Conservation (phyloP, 345 rosid genomes). For the Citrus sinensis region DNA sequence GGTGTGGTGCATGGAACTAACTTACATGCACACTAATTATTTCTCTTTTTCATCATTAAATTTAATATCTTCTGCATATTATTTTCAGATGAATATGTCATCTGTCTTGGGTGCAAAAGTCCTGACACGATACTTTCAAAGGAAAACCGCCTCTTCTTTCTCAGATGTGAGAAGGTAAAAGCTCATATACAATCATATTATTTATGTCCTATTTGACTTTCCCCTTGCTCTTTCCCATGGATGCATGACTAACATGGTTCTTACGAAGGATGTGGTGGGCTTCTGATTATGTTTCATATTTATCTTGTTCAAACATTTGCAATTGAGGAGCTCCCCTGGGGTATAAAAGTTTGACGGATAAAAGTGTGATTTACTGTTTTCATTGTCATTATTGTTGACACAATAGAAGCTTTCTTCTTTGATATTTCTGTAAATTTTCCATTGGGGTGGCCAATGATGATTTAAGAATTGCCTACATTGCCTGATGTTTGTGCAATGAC, state of each 20-base stretch:
- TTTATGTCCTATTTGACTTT: too few species aligned
- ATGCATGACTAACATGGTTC: not conserved
- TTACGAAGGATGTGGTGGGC: not conserved
- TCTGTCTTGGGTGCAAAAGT: conserved; percentile 64
- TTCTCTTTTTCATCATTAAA: not conserved
- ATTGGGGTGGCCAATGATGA: conserved; percentile 7
- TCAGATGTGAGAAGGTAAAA: conserved; percentile 71
- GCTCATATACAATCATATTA: not conserved
- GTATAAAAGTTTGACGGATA: not conserved
- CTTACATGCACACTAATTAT: not conserved
- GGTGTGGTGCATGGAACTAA: not conserved
- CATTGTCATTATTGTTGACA: not conserved
- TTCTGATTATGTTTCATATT: not conserved
- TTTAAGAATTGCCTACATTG: not conserved
- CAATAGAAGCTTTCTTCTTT: too few species aligned
- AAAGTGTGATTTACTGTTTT: not conserved
- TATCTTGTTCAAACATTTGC: not conserved
- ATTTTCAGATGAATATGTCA: conserved; percentile 50
- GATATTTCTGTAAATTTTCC: not conserved
- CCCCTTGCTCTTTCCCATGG: not conserved
- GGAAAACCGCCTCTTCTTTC: conserved; percentile 69
- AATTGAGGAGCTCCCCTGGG: not conserved
- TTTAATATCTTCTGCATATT: not conserved
- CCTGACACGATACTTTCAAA: conserved; percentile 71
- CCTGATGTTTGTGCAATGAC: conserved; percentile 8